Evolutionary conservation across 441 rosid species (phyloP).

Genomic region (Adansonia madagascariensis): DNA sequence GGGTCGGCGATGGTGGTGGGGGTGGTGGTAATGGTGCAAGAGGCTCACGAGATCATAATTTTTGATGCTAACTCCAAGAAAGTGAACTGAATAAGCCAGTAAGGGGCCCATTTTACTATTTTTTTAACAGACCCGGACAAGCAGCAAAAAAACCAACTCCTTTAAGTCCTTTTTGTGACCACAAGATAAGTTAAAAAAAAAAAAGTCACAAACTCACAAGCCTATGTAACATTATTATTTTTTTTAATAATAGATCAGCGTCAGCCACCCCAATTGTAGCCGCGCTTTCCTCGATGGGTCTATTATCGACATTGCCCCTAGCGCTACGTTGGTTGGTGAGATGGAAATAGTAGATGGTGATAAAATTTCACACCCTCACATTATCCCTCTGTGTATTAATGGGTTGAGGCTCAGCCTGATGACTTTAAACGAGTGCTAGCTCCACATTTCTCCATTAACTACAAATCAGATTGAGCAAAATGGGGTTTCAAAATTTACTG

Average conservation of each 20-base stretch:
- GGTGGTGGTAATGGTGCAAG: background rate
- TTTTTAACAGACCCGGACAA: constrained; percentile 25
- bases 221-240: background rate
- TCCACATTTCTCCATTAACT: constrained; percentile 19
- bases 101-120: constrained; percentile 32
- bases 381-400: background rate
- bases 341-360: background rate
- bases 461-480: background rate
- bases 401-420: background rate
- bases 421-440: background rate
- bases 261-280: background rate
- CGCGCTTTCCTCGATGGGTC: background rate
- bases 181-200: background rate
- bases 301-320: background rate
- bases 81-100: background rate
- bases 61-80: constrained; percentile 24
- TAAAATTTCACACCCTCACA: background rate
- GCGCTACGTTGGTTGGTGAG: background rate
- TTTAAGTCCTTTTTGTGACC: background rate
- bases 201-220: background rate
- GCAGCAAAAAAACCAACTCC: background rate
- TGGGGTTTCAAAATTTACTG: background rate
- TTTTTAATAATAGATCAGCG: background rate
- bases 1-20: constrained; percentile 51
- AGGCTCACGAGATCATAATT: constrained; percentile 39